Base-by-base conservation (phyloP, 1,284 basidiomycete species). In the Meira miltonrushii region DNA sequence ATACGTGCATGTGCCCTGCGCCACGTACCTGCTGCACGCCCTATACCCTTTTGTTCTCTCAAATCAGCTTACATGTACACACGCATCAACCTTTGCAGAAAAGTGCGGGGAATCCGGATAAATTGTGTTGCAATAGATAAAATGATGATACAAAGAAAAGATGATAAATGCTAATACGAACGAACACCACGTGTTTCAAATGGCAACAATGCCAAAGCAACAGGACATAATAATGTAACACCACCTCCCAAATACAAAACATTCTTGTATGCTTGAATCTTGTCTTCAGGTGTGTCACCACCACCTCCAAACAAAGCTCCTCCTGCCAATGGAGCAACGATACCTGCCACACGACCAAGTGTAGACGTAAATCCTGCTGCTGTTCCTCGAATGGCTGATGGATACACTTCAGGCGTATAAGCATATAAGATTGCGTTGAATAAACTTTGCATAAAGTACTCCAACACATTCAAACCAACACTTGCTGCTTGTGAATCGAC, bases 221-320 rank as follows among this genome's bases (percentile, higher is more conserved):
- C 15, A 1, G 70, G 70, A 25, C 66, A 69, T 8, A 72, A 21
- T 11, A 72, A 39, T 11, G 63, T 70, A 33, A 72, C 46, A 23
- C 68, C 64, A 15, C 68, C 70, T 2, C 64, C 70, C 13, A 72
- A 56, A 43, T 72, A 72, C 12, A 72, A 55, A n/a, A 66, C 63
- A 39, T 69, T 57, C n/a, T 52, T 55, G 0, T 68, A 67, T 25
- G 64, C 62, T 15, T 55, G 37, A 19, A 52, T 60, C 8, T 33
- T 33, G 3, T 33, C 28, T 33, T 33, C 28, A 3, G 28, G 28
- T 21, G 12, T 23, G 6, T 17, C 12, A 15, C 67, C 68, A 37
- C 55, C 44, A 12, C 94, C 82, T 92, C 91, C 81, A 87, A 88
- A 74, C 54, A 79, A 74, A 23, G 73, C 64, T 50, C 78, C 73